phyloP scores from a whole-genome alignment of 805 yeast species.

The Starmerella bacillaris region DNA sequence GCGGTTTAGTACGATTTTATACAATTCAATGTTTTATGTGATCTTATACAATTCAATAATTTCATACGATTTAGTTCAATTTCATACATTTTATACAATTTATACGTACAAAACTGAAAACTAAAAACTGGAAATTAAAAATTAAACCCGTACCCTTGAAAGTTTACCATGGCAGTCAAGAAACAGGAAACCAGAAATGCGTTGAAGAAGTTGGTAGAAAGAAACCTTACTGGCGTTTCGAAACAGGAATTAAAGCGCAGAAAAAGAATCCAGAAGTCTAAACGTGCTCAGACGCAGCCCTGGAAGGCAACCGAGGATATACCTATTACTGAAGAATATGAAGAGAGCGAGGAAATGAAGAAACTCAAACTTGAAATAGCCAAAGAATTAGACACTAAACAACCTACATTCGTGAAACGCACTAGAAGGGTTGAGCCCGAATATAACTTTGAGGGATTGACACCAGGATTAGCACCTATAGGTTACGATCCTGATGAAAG shows the following conservation, averaged over 20 bases:
- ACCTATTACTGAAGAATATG: neutral
- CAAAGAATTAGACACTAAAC: conserved; percentile 6
- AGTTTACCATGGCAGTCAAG: no score
- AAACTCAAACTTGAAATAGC: conserved; percentile 12
- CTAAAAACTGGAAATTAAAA: no score
- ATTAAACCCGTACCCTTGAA: no score
- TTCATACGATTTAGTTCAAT: no score
- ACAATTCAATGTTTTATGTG: no score
- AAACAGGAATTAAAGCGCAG: conserved; percentile 1
- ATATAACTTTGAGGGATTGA: conserved; percentile 12
- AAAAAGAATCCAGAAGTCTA: conserved; percentile 2
- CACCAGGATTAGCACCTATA: conserved; percentile 19
- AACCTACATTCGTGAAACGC: conserved; percentile 12
- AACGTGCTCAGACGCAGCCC: no score
- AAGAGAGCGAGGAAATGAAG: conserved; percentile 7
- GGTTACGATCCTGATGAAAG: conserved; percentile 19
- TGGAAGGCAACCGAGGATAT: no score
- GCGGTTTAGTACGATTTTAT: no score
- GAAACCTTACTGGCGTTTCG: conserved; percentile 9
- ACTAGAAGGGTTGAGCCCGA: conserved; percentile 7
- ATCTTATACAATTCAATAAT: no score
- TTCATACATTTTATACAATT: no score
- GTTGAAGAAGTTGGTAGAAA: conserved; percentile 11
- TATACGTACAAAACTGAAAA: no score
- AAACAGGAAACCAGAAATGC: conserved; percentile 8